Percentiles rank a stretch among this genome's conserved stretches.
Conservation (phyloP, 306 rosid species). For the Boehmeria nivea region DNA sequence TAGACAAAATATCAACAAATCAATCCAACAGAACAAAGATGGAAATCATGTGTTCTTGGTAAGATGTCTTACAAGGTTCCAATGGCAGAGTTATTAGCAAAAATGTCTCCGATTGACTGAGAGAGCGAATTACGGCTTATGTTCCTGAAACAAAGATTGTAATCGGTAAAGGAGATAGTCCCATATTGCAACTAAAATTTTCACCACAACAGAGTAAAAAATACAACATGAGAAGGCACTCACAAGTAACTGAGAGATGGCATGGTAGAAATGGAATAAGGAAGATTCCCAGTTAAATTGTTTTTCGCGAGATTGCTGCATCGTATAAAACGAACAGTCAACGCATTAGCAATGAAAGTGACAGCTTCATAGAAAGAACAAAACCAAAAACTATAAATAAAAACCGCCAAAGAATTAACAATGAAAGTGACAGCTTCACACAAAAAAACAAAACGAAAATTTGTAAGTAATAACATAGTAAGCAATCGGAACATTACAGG, state of each 20-base stretch:
- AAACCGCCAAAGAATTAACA: no score
- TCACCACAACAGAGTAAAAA: slow-evolving; percentile 7
- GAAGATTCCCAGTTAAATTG: slow-evolving; percentile 82
- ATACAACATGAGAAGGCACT: slow-evolving; percentile 34
- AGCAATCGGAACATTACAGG: slow-evolving; percentile 47
- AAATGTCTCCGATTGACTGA: slow-evolving; percentile 55
- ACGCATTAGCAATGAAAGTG: no score
- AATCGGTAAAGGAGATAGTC: slow-evolving; percentile 13
- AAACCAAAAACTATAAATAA: slow-evolving; percentile 5
- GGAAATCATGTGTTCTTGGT: not conserved
- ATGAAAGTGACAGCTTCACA: no score
- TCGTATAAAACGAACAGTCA: slow-evolving; percentile 11
- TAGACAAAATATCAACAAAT: no score
- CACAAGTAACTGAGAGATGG: slow-evolving; percentile 65
- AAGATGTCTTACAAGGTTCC: slow-evolving; percentile 61
- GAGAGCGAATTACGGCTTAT: slow-evolving; percentile 64
- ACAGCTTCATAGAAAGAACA: slow-evolving; percentile 11
- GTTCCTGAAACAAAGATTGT: slow-evolving; percentile 68
- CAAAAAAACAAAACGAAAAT: slow-evolving; percentile 14
- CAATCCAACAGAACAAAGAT: not conserved
- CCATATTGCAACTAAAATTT: slow-evolving; percentile 20
- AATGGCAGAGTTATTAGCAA: slow-evolving; percentile 49
- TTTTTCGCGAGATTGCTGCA: slow-evolving; percentile 79
- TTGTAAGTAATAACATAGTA: not conserved
- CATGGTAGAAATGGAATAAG: slow-evolving; percentile 81